Evolutionary conservation across 1,284 basidiomycete genomes (phyloP).

Genomic region (Pseudozyma hubeiensis): DNA sequence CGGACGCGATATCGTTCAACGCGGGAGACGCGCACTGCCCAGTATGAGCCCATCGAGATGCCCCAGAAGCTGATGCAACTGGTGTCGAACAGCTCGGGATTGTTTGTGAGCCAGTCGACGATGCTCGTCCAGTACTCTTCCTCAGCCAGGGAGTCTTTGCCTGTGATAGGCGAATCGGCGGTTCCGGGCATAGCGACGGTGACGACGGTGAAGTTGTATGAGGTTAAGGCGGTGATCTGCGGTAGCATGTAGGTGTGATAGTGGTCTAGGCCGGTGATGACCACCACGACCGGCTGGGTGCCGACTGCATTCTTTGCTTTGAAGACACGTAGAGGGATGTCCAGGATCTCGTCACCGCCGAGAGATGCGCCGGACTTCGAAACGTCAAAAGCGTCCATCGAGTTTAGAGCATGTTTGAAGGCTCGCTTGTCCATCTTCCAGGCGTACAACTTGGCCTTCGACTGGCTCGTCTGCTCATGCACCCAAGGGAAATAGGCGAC

Average conservation of each 20-base stretch:
- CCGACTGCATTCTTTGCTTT: slow-evolving; percentile 11
- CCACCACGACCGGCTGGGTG: slow-evolving; percentile 31
- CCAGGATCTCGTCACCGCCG: slow-evolving; percentile 3
- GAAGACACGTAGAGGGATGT: slow-evolving; percentile 30
- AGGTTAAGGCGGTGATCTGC: slow-evolving; percentile 16
- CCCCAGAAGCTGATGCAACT: slow-evolving; percentile 44
- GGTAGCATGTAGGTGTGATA: slow-evolving; percentile 39
- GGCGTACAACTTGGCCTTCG: slow-evolving; percentile 27
- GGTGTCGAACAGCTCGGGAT: slow-evolving; percentile 12
- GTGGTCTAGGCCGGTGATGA: slow-evolving; percentile 48
- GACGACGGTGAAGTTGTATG: slow-evolving; percentile 19
- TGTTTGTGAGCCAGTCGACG: slow-evolving; percentile 39
- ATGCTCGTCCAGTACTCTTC: slow-evolving; percentile 34
- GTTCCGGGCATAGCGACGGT: slow-evolving; percentile 44
- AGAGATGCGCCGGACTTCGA: slow-evolving; percentile 3
- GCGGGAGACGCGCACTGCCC: slow-evolving; percentile 33
- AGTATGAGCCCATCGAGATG: slow-evolving; percentile 44
- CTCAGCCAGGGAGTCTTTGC: slow-evolving; percentile 11
- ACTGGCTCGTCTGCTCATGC: slow-evolving; percentile 27
- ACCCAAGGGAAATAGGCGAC: slow-evolving; percentile 47
- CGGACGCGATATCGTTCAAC: slow-evolving; percentile 19
- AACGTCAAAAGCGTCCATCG: slow-evolving; percentile 16
- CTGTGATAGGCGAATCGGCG: slow-evolving; percentile 45
- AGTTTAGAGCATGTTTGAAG: slow-evolving; percentile 17
- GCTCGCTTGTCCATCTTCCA: slow-evolving; percentile 35